These are phyloP conservation scores for Sindora glabra DNA, from an alignment of 306 rosid species.

Conservation along the genomic window DNA sequence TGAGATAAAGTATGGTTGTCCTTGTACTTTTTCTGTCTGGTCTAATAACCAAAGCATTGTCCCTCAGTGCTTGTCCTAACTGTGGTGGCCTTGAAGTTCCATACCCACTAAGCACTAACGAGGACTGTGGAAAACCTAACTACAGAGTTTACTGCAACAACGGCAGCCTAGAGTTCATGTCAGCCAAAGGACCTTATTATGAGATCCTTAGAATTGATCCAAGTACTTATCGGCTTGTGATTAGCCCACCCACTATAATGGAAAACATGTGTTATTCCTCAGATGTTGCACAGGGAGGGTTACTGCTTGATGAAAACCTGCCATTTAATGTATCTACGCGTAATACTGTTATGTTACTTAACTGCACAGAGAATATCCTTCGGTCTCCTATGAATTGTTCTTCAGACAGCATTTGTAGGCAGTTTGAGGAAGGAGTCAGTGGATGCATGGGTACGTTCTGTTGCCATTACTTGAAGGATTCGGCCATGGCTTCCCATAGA, in stretches of 20 bases:
- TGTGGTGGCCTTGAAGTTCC: conserved; percentile 65
- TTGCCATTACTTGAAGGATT: conserved; percentile 70
- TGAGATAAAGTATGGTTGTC: conserved; percentile 17
- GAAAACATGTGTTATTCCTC: conserved; percentile 47
- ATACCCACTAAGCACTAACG: conserved; percentile 66
- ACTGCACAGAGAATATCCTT: conserved; percentile 47
- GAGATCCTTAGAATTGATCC: conserved; percentile 55
- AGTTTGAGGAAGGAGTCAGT: conserved; percentile 39
- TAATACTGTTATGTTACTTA: conserved; percentile 68
- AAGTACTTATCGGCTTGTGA: conserved; percentile 33
- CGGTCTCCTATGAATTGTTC: conserved; percentile 74
- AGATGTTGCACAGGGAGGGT: conserved; percentile 48
- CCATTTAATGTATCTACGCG: conserved; percentile 70
- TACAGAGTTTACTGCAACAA: conserved; percentile 58
- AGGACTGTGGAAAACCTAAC: conserved; percentile 52
- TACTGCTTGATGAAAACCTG: conserved; percentile 40
- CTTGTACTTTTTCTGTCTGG: conserved; percentile 23
- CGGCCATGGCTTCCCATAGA: conserved; percentile 69
- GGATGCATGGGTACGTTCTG: conserved; percentile 61
- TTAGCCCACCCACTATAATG: conserved; percentile 44
- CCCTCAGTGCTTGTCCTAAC: conserved; percentile 37
- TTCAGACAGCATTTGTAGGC: conserved; percentile 53
- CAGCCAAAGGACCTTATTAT: conserved; percentile 49
- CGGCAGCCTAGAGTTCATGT: conserved; percentile 48
- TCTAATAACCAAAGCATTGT: conserved; percentile 14